A percentile compares a stretch with the other conserved stretches of the same genome.
phyloP scores from a whole-genome alignment of 2,329 filamentous ascomycete genomes.

The Alternaria ethzedia region DNA sequence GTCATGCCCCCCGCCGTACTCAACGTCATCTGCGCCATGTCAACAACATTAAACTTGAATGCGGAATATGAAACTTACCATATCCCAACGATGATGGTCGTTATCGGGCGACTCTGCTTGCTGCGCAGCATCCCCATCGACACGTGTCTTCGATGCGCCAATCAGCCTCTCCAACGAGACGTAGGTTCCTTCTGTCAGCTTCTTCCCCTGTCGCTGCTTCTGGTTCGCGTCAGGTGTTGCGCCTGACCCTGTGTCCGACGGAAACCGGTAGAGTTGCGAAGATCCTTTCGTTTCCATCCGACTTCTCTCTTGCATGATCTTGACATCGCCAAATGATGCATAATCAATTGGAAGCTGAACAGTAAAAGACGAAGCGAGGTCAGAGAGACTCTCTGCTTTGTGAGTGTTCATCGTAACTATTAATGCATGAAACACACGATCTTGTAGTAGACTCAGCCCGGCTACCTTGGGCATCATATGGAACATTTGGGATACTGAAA shows the following conservation, averaged over 20 bases:
- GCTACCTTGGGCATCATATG: constrained; percentile 60
- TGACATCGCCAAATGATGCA: constrained; percentile 45
- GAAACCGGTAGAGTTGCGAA: constrained; percentile 8
- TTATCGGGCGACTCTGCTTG: background rate
- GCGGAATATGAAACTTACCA: constrained; percentile 50
- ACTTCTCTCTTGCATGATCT: constrained; percentile 19
- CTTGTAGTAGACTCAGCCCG: constrained; percentile 59
- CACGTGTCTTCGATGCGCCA: background rate
- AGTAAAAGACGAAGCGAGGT: constrained; percentile 58
- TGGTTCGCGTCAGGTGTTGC: constrained; percentile 13
- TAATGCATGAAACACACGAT: constrained; percentile 71
- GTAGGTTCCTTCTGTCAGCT: constrained; percentile 65
- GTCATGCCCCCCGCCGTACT: constrained; percentile 69
- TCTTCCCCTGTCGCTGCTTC: constrained; percentile 51
- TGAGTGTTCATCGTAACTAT: constrained; percentile 58
- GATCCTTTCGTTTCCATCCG: constrained; percentile 18
- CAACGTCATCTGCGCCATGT: constrained; percentile 71
- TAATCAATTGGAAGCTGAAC: constrained; percentile 62
- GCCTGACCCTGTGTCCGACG: constrained; percentile 1
- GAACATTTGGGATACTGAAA: constrained; percentile 66
- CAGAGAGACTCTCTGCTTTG: constrained; percentile 33
- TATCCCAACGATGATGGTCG: constrained; percentile 67
- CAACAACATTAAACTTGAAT: constrained; percentile 13
- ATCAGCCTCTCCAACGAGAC: constrained; percentile 63
- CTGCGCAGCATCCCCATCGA: background rate